phyloP scores from a whole-genome alignment of 164 flowering plant genomes.

The Dillenia suffruticosa region DNA sequence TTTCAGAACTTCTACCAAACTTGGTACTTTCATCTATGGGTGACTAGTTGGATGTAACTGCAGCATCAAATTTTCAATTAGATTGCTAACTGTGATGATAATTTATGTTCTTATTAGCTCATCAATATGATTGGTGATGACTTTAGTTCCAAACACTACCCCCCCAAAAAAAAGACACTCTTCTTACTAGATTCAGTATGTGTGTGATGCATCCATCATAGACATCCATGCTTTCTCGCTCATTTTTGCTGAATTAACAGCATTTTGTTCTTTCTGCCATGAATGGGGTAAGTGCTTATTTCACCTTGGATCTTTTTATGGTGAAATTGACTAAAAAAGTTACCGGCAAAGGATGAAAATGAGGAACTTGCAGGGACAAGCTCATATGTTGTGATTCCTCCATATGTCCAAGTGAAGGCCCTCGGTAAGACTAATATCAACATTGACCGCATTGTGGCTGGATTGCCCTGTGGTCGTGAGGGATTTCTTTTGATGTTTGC shows the following conservation, averaged over 20 bases:
- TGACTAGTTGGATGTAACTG: too few species aligned
- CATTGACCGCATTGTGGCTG: constrained; percentile 94
- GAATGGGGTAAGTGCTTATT: too few species aligned
- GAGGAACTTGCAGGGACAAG: constrained; percentile 66
- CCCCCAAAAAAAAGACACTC: too few species aligned
- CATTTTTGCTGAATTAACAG: too few species aligned
- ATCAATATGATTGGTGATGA: too few species aligned
- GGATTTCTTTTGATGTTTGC: constrained; percentile 99
- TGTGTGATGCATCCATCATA: too few species aligned
- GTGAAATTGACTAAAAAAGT: constrained; percentile 82
- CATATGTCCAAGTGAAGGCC: constrained; percentile 98
- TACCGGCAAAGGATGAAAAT: constrained; percentile 84
- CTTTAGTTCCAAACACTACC: too few species aligned
- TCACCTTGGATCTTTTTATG: constrained; percentile 20
- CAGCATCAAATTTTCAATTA: background rate
- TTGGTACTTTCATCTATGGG: constrained; percentile 43
- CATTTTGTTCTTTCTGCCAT: too few species aligned
- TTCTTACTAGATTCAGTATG: too few species aligned
- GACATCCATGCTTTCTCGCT: too few species aligned
- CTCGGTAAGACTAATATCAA: constrained; percentile 95
- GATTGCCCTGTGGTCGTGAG: constrained; percentile 98
- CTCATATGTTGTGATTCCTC: constrained; percentile 68
- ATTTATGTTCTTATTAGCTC: too few species aligned
- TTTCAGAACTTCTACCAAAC: constrained; percentile 72
- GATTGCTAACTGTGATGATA: too few species aligned